Base-by-base conservation (phyloP, 352 stramenopile genomes). In the Phytophthora kernoviae region DNA sequence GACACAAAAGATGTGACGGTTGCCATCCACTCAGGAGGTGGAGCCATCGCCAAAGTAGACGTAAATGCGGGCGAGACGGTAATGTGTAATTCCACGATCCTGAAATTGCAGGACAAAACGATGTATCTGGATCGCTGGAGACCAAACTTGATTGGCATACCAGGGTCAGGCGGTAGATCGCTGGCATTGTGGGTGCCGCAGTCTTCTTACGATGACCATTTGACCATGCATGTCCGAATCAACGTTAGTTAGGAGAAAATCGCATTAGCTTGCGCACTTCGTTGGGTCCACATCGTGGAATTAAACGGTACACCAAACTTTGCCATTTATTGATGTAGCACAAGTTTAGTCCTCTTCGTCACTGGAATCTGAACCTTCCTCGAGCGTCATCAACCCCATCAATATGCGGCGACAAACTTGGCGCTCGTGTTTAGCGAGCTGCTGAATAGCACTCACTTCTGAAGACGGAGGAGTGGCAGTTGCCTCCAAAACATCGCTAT, bases 381-480 rank as follows among this genome's bases (percentile, higher is more conserved):
- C 79, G 10, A 90, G 63, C 39, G 64, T 81, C 59, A 87, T 71
- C 34, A 91, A 65, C 4, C 78, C 80, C 12, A 91, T 41, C 33
- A 91, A 53, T 47, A 91, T 78, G 33, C 78, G 78, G 22, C 82
- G 79, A 33, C 78, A 85, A 4, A 90, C 60, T 39, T 84, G 59
- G 1, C 79, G 79, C 44, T 91, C 82, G 51, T 79, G 70, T 14
- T 64, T 62, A 34, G 55, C 60, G 5, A 91, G 66, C 43, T 65
- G 54, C 17, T 62, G 56, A 20, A 75, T 65, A 18, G 52, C 46
- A n/a, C 39, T 55, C n/a, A 59, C 8, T 57, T 70, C 42, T 14
- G 36, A 20, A n/a, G 51, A 49, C 12, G 21, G 5, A n/a, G 42
- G 18, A 1, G 50, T 49, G 4, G 66, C 58, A 27, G 57, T 61